A percentile compares a stretch with the other conserved stretches of the same genome.
phyloP scores from a whole-genome alignment of 495 filamentous ascomycete genomes.

The Xeromyces bisporus region DNA sequence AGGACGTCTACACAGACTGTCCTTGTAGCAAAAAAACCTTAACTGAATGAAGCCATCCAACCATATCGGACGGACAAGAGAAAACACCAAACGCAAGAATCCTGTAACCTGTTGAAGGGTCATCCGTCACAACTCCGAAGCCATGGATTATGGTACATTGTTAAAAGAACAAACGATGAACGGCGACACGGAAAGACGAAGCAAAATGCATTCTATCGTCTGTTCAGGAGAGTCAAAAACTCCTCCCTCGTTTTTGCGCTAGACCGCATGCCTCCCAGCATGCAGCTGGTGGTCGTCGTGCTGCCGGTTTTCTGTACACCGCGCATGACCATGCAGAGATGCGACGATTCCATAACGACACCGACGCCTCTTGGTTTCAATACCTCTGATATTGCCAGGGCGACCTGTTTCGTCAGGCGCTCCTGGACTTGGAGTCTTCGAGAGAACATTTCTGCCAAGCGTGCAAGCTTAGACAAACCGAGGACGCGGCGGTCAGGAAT shows the following conservation, averaged over 20 bases:
- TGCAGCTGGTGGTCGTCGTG: conserved; percentile 86
- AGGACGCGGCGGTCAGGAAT: conserved; percentile 77
- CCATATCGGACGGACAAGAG: no score
- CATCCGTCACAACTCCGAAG: conserved; percentile 5
- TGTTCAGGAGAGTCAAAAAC: conserved; percentile 69
- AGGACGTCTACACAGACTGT: no score
- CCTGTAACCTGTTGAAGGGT: conserved; percentile 22
- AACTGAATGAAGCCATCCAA: no score
- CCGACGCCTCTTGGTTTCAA: conserved; percentile 81
- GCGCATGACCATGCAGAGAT: conserved; percentile 98
- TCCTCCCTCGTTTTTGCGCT: conserved; percentile 90
- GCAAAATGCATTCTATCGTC: no score
- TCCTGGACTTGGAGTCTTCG: conserved; percentile 89
- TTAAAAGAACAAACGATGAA: conserved; percentile 2
- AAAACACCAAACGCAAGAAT: conserved; percentile 6
- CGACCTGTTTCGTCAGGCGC: conserved; percentile 87
- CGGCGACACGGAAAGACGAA: neutral
- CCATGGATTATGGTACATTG: conserved; percentile 5
- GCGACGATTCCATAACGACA: conserved; percentile 92
- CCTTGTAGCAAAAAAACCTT: no score
- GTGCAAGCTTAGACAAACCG: conserved; percentile 85
- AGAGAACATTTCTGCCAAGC: conserved; percentile 94
- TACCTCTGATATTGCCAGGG: conserved; percentile 81
- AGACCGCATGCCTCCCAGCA: conserved; percentile 82
- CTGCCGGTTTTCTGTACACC: conserved; percentile 81